phyloP scores from a whole-genome alignment of 257 asterid species.

The Solanum etuberosum region DNA sequence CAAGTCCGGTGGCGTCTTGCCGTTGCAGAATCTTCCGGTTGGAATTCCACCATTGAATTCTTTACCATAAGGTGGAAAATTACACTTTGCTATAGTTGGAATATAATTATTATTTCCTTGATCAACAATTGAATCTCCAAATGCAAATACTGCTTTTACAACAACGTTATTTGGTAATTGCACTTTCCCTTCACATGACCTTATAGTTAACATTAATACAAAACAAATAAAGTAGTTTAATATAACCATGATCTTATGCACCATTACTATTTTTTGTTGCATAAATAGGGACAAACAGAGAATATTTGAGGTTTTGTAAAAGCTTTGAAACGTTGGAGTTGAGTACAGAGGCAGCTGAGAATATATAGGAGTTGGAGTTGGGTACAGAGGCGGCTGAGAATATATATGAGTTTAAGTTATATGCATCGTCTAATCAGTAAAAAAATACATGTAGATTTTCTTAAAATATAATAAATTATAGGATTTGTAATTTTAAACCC shows the following conservation, averaged over 20 bases:
- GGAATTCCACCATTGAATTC: conserved; percentile 45
- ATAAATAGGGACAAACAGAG: background rate
- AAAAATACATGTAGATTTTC: no score
- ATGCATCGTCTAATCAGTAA: background rate
- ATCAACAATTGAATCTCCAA: conserved; percentile 75
- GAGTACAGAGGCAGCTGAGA: background rate
- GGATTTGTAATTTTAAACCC: background rate
- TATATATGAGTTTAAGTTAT: background rate
- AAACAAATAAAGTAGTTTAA: background rate
- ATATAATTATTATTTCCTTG: conserved; percentile 51
- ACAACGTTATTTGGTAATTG: conserved; percentile 26
- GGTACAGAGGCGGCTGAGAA: background rate
- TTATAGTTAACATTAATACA: background rate
- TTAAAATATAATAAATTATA: no score
- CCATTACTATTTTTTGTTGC: background rate
- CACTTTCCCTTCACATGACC: conserved; percentile 18
- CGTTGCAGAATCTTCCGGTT: conserved; percentile 68
- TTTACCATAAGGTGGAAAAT: conserved; percentile 57
- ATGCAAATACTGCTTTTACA: conserved; percentile 47
- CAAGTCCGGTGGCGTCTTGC: conserved; percentile 54
- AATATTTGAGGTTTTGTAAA: background rate
- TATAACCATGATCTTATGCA: background rate
- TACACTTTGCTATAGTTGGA: conserved; percentile 15
- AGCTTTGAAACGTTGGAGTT: background rate
- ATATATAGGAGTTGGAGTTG: background rate